Evolutionary conservation across 148 eudicot species (phyloP), one percentile per base, ranked within the genome.

Genomic region (Salicornia ramosissima): DNA sequence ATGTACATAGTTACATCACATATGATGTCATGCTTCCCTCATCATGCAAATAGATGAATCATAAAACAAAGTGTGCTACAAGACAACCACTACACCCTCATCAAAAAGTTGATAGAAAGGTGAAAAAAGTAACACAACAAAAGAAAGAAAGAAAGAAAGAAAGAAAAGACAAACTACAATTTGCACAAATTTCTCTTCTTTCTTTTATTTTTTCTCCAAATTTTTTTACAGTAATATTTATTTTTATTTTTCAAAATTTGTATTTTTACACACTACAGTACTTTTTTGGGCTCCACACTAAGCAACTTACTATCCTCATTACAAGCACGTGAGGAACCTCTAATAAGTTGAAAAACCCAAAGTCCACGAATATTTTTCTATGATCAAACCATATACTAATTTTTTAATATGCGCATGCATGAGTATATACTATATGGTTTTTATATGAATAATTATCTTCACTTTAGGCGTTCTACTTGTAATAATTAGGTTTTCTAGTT

Each of bases 21-120:
- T 22, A 64, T 75, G 73, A 69, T 54, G 29, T 75, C 78, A 69
- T 75, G 78, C 78, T 53, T n/a, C 10, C n/a, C 64, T 75, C 74
- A 75, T 33, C 64, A 62, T 9, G 1, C 25, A 64, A 18, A 56
- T 7, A 34, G 9, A 67, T 26, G 58, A 67, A 29, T 11, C 50
- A 1, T 31, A 1, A 39, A 47, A 49, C 72, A 51, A 68, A n/a
- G 59, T 74, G 66, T 68, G 72, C 16, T 25, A 50, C 45, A 74
- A 59, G 50, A 74, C 71, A 74, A 59, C 45, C 77, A 74, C 72
- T 70, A 63, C 65, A 70, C 28, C 47, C 13, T 22, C 67, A 49
- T 62, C 30, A 33, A 49, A 55, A 30, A 65, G 42, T 56, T 19
- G 33, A 65, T 50, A 34, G 2, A 72, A 72, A 72, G 50, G 45